Base-by-base conservation (phyloP, 768 basidiomycete genomes). In the Collybia sp. region DNA sequence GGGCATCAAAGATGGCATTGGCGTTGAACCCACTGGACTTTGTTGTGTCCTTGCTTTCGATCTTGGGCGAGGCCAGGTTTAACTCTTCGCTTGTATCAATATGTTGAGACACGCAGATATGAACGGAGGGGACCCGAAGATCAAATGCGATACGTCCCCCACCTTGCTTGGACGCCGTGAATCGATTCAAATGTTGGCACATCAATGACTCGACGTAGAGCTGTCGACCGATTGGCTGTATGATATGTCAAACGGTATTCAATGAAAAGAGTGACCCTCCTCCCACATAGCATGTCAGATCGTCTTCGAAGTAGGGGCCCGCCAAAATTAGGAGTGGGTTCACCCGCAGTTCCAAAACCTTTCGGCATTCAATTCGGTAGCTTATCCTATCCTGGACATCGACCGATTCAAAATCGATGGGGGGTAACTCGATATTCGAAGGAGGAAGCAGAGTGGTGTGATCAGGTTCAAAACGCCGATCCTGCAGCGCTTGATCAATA, bases 311-410 rank as follows among this genome's bases (percentile, higher is more conserved):
- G 44, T 58, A 58, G 30, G 59, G 56, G n/a, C 67, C 58, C 38
- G 70, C 72, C 13, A 70, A 64, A 32, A 79, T 48, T 13, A 80
- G 40, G 15, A 87, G 64, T 2, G 86, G 85, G 5, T 80, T 84
- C n/a, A 83, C 45, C 36, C 65, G 62, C 13, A 82, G 40, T 32
- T 66, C 61, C 12, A 79, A 40, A 15, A 65, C 63, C 20, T 62
- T 65, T 20, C 54, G 53, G 45, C 63, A 71, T 31, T 61, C 63
- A 25, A 82, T 47, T 20, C 79, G 75, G 31, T 71, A 52, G 6
- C 69, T 68, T 2, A 65, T 72, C 12, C 59, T 63, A 36, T 59
- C 56, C 40, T 50, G 56, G 41, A 60, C 61, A 12, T 60, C 53
- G 30, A 38, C 37, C 2, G 48, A 47, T 15, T 42, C 40, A 15